A percentile compares a stretch with the other conserved stretches of the same genome.
phyloP scores from a whole-genome alignment of 2,329 filamentous ascomycete species.

The Penicillium sp. region DNA sequence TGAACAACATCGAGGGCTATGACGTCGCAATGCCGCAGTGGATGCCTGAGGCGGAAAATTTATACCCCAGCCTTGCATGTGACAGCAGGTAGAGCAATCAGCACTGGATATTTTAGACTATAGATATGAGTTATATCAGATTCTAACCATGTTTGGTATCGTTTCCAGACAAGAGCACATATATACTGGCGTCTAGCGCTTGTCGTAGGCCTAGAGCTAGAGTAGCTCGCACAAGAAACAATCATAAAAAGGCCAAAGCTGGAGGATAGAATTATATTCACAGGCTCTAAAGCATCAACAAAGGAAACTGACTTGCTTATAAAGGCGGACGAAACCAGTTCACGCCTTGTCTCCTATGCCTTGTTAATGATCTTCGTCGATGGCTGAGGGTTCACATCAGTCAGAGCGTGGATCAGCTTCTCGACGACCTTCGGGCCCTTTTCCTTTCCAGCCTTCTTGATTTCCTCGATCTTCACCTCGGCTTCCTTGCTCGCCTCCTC shows the following conservation, averaged over 20 bases:
- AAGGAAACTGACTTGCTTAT: conserved; percentile 19
- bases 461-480: conserved; percentile 80
- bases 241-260: conserved; percentile 15
- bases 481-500: conserved; percentile 80
- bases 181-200: too few species aligned
- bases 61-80: neutral
- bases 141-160: too few species aligned
- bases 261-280: conserved; percentile 22
- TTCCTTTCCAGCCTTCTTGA: conserved; percentile 79
- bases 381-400: conserved; percentile 77
- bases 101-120: too few species aligned
- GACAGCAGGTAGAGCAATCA: neutral
- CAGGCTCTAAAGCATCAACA: conserved; percentile 20
- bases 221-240: conserved; percentile 1
- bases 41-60: neutral
- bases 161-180: neutral
- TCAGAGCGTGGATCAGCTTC: conserved; percentile 82
- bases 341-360: conserved; percentile 31
- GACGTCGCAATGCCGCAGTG: conserved; percentile 11
- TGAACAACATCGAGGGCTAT: neutral
- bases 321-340: conserved; percentile 13
- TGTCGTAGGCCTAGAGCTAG: neutral
- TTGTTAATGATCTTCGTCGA: conserved; percentile 53
- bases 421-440: conserved; percentile 79
- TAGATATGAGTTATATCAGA: too few species aligned